Conservation (phyloP, 768 basidiomycete genomes). For the Pulveroboletus sp. region DNA sequence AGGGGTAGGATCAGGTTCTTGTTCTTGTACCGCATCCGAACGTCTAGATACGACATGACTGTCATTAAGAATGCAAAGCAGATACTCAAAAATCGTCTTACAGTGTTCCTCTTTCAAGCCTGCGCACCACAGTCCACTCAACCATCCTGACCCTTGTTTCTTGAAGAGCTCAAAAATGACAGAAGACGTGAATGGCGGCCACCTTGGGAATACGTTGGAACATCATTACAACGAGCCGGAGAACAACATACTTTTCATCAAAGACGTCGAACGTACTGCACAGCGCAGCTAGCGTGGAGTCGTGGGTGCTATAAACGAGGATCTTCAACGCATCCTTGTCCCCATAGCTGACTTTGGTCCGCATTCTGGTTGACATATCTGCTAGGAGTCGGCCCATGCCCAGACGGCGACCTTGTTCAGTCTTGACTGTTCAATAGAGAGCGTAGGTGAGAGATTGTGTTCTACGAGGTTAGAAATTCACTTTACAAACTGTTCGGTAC, state of each 20-base stretch:
- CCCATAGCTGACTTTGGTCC: conserved; percentile 47
- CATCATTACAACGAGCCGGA: neutral
- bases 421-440: conserved; percentile 49
- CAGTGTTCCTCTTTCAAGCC: conserved; percentile 40
- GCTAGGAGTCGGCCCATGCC: conserved; percentile 76
- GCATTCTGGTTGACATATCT: conserved; percentile 63
- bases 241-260: conserved; percentile 55
- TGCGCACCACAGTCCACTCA: conserved; percentile 39
- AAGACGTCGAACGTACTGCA: conserved; percentile 67
- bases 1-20: conserved; percentile 57
- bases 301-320: conserved; percentile 70
- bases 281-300: conserved; percentile 66
- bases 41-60: conserved; percentile 34
- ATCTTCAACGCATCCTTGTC: conserved; percentile 54
- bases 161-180: conserved; percentile 76
- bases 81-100: conserved; percentile 24
- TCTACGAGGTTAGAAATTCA: neutral
- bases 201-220: conserved; percentile 36
- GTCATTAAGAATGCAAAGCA: too few relatives aligned
- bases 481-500: conserved; percentile 23
- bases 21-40: conserved; percentile 80
- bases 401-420: conserved; percentile 69
- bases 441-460: conserved; percentile 4
- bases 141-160: conserved; percentile 16
- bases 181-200: conserved; percentile 75